Evolutionary conservation across 169 alveolate species (phyloP).

Genomic region (Plasmodium chabaudi): DNA sequence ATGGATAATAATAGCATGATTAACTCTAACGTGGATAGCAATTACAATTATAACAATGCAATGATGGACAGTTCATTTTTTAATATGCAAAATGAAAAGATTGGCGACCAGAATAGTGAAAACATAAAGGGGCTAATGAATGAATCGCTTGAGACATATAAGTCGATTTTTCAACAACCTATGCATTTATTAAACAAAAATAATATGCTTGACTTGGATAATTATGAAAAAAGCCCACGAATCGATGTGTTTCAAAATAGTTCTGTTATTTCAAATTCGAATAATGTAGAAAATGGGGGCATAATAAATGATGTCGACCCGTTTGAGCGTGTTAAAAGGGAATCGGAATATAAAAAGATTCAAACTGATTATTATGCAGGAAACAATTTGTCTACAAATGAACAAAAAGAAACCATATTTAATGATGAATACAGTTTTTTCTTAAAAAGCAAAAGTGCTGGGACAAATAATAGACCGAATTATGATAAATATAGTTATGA

Average conservation of each 20-base stretch:
- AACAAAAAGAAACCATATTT: no score
- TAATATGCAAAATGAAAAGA: not conserved
- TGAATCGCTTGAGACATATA: no score
- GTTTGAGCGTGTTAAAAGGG: not conserved
- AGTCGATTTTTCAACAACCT: not conserved
- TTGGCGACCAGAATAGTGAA: no score
- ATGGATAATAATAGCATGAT: not conserved
- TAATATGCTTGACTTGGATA: constrained; percentile 1
- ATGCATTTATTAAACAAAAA: constrained; percentile 2
- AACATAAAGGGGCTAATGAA: no score
- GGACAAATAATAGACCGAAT: not conserved
- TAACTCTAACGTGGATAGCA: not conserved
- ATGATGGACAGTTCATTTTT: not conserved
- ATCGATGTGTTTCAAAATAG: constrained; percentile 1
- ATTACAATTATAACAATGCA: not conserved
- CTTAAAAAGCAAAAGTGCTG: constrained; percentile 19
- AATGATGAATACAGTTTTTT: constrained; percentile 2
- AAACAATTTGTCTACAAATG: constrained; percentile 2
- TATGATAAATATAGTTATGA: constrained; percentile 4
- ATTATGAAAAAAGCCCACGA: not conserved
- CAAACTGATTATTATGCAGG: not conserved
- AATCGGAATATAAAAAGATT: not conserved
- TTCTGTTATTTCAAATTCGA: not conserved
- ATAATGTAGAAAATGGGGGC: not conserved
- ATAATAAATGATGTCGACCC: not conserved